Percentiles rank a stretch among this genome's conserved stretches.
These are phyloP conservation scores for Boletus rex-veris DNA, from an alignment of 768 basidiomycete genomes.

Conservation along the genomic window DNA sequence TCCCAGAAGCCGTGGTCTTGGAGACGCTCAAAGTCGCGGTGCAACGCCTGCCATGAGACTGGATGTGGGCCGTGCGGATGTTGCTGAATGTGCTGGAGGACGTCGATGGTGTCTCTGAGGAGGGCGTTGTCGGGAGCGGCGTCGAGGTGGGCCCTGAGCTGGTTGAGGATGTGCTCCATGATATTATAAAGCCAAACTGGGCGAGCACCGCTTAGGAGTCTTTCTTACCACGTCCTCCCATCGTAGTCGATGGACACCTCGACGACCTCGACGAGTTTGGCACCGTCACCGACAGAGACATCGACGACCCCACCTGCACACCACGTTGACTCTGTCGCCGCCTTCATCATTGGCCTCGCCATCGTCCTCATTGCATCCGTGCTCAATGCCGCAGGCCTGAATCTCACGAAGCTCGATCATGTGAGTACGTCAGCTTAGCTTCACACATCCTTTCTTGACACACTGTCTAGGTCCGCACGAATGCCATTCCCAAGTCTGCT, in stretches of 20 bases:
- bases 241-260: slow-evolving; percentile 21
- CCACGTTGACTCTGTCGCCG: slow-evolving; percentile 54
- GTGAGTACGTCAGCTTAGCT: slow-evolving; percentile 37
- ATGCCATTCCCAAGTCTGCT: slow-evolving; percentile 68
- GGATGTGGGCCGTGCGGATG: slow-evolving; percentile 15
- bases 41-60: slow-evolving; percentile 24
- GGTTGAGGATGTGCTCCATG: slow-evolving; percentile 30
- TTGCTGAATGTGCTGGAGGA: slow-evolving; percentile 20
- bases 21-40: slow-evolving; percentile 19
- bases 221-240: not conserved
- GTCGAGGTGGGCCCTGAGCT: slow-evolving; percentile 17
- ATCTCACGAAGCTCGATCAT: slow-evolving; percentile 93
- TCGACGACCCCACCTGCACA: slow-evolving; percentile 31
- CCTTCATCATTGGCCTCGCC: slow-evolving; percentile 80
- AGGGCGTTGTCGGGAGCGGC: slow-evolving; percentile 10
- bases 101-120: slow-evolving; percentile 21
- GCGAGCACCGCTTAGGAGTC: slow-evolving; percentile 17
- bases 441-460: not conserved
- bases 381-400: slow-evolving; percentile 91
- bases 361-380: slow-evolving; percentile 83
- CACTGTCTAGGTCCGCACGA: slow-evolving; percentile 60
- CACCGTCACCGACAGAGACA: slow-evolving; percentile 11
- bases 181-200: not conserved
- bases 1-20: slow-evolving; percentile 27
- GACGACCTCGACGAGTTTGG: slow-evolving; percentile 17